Conservation (phyloP, 164 flowering plant genomes). For the Paratinospora sagittata region DNA sequence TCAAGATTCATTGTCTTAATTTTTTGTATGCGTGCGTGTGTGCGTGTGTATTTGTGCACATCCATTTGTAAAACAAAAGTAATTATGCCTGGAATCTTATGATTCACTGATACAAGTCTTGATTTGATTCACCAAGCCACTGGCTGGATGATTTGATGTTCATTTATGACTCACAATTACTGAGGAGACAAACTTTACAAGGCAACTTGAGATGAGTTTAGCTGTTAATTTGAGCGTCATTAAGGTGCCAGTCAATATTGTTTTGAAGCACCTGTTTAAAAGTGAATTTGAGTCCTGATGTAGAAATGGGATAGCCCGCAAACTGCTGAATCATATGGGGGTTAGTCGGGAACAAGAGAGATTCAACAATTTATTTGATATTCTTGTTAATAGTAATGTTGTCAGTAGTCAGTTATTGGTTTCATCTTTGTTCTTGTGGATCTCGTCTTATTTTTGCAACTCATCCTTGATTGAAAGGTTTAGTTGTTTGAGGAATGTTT, state of each 20-base stretch:
- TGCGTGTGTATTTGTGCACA: too few species aligned
- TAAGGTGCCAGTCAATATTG: neutral
- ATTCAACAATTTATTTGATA: neutral
- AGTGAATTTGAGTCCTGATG: neutral
- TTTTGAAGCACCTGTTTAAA: constrained; percentile 1
- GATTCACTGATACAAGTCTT: too few species aligned
- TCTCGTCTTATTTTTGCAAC: neutral
- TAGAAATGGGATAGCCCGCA: neutral
- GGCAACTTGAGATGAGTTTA: neutral
- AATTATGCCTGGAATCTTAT: too few species aligned
- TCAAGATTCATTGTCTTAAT: too few species aligned
- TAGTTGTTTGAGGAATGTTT: neutral
- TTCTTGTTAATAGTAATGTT: neutral
- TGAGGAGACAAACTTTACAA: neutral
- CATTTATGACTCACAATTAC: neutral
- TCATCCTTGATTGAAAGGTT: neutral
- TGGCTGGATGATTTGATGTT: neutral
- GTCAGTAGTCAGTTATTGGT: neutral
- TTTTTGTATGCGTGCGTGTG: too few species aligned
- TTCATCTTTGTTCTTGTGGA: neutral
- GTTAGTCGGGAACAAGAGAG: neutral
- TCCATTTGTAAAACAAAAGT: too few species aligned
- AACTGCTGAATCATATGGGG: neutral
- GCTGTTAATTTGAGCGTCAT: neutral
- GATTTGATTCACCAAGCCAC: too few species aligned